A percentile compares a stretch with the other conserved stretches of the same genome.
Evolutionary conservation across 2,329 filamentous ascomycete species (phyloP).

Genomic region (Hymenoscyphus occultus): DNA sequence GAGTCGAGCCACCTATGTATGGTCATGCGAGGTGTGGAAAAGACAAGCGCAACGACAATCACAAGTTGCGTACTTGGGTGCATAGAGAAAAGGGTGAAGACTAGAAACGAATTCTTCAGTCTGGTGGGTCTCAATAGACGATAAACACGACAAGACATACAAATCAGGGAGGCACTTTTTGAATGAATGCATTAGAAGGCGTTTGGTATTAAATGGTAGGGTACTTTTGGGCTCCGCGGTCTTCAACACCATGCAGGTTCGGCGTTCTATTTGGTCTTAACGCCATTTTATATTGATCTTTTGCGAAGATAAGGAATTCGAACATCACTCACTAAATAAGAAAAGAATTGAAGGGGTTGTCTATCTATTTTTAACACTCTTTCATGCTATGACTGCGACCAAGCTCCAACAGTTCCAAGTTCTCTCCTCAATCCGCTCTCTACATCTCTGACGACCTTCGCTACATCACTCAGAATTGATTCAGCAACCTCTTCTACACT

Average conservation of each 20-base stretch:
- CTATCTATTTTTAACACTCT: not conserved
- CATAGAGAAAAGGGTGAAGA: conserved; percentile 90
- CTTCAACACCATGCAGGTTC: conserved; percentile 35
- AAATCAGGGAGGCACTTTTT: not conserved
- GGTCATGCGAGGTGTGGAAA: conserved; percentile 98
- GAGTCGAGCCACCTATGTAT: conserved; percentile 96
- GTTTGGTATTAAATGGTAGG: conserved; percentile 22
- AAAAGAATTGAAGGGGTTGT: not conserved
- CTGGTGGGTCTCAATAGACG: conserved; percentile 63
- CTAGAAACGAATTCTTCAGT: conserved; percentile 90
- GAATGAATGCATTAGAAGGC: conserved; percentile 23
- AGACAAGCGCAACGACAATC: conserved; percentile 81
- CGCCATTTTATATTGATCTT: conserved; percentile 26
- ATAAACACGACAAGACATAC: conserved; percentile 26
- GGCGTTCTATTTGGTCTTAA: conserved; percentile 36
- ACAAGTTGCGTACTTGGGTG: conserved; percentile 98
- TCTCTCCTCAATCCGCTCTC: conserved; percentile 46
- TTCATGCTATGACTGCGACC: conserved; percentile 7
- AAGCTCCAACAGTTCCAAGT: conserved; percentile 35
- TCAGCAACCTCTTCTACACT: conserved; percentile 6
- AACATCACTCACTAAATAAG: not conserved
- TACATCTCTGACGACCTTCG: not conserved
- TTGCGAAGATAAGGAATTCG: not conserved
- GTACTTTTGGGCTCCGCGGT: conserved; percentile 23
- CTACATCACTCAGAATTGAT: conserved; percentile 6